A percentile compares a stretch with the other conserved stretches of the same genome.
Conservation (phyloP, 768 basidiomycete species). For the Sistotremastrum suecicum region DNA sequence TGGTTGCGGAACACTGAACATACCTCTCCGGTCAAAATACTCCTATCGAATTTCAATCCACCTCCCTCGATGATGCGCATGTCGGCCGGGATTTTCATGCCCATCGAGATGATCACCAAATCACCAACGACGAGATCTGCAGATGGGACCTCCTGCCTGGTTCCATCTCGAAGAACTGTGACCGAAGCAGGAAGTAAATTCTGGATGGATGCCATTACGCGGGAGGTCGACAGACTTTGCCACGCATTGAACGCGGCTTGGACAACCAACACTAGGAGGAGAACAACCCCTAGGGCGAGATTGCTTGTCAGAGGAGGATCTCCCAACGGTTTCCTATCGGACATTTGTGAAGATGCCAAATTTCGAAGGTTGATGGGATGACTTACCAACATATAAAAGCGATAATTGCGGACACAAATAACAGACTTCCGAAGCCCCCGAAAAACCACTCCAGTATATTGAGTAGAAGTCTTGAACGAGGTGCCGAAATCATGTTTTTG, state of each 20-base stretch:
- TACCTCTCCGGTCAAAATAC: constrained; percentile 53
- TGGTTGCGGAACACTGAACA: too few species aligned
- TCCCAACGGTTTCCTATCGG: constrained; percentile 41
- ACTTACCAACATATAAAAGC: constrained; percentile 39
- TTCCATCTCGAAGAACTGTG: constrained; percentile 41
- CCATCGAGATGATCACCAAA: constrained; percentile 44
- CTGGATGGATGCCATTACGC: constrained; percentile 50
- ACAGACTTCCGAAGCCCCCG: constrained; percentile 35
- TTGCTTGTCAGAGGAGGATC: constrained; percentile 40
- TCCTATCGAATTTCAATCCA: constrained; percentile 46
- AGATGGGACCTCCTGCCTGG: constrained; percentile 34
- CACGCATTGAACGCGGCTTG: constrained; percentile 33
- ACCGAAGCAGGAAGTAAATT: constrained; percentile 54
- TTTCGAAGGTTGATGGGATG: neutral
- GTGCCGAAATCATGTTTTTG: constrained; percentile 36
- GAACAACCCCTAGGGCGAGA: constrained; percentile 44
- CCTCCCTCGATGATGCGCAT: constrained; percentile 44
- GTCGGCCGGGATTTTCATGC: constrained; percentile 61
- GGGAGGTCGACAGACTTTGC: constrained; percentile 40
- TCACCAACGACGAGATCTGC: constrained; percentile 57
- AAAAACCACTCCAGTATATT: constrained; percentile 40
- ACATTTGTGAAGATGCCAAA: constrained; percentile 4
- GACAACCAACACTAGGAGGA: constrained; percentile 27
- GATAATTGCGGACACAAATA: constrained; percentile 32
- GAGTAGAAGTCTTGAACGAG: constrained; percentile 25